Evolutionary conservation across 2,329 filamentous ascomycete species (phyloP).

Genomic region (Xylaria sp.): DNA sequence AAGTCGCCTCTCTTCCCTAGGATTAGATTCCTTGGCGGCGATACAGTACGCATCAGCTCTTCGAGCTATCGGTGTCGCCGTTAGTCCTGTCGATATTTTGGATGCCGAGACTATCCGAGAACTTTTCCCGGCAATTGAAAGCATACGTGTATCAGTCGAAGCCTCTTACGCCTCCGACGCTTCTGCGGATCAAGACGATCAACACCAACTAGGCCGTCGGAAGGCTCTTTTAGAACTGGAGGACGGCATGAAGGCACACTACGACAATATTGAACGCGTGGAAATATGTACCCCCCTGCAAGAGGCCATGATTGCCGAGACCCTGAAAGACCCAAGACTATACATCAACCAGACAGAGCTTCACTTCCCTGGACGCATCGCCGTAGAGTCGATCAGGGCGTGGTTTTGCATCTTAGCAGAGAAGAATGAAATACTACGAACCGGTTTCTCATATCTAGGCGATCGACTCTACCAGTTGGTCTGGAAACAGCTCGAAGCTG

Average conservation of each 20-base stretch:
- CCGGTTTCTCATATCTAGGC: conserved; percentile 67
- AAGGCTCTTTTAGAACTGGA: conserved; percentile 13
- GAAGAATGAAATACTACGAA: conserved; percentile 69
- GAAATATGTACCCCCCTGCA: conserved; percentile 74
- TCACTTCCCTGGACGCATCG: conserved; percentile 47
- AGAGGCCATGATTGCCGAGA: conserved; percentile 79
- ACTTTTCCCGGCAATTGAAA: conserved; percentile 15
- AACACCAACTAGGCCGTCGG: neutral
- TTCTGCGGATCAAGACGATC: neutral
- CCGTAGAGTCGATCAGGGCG: conserved; percentile 44
- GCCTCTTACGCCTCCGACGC: neutral
- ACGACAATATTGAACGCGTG: conserved; percentile 44
- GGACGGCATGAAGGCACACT: conserved; percentile 14
- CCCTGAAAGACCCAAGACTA: conserved; percentile 55
- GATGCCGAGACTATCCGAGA: conserved; percentile 49
- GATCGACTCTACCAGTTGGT: conserved; percentile 64
- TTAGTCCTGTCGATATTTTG: conserved; percentile 66
- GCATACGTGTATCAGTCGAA: neutral
- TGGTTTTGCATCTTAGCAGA: conserved; percentile 55
- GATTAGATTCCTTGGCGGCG: conserved; percentile 46
- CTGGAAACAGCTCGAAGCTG: conserved; percentile 54
- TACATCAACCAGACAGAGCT: conserved; percentile 83
- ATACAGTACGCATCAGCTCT: conserved; percentile 64
- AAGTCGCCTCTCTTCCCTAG: conserved; percentile 38
- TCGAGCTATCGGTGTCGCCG: conserved; percentile 55